Evolutionary conservation across 2,329 filamentous ascomycete species (phyloP), one percentile per base, ranked within the genome.

Genomic region (Botrytis paeoniae): DNA sequence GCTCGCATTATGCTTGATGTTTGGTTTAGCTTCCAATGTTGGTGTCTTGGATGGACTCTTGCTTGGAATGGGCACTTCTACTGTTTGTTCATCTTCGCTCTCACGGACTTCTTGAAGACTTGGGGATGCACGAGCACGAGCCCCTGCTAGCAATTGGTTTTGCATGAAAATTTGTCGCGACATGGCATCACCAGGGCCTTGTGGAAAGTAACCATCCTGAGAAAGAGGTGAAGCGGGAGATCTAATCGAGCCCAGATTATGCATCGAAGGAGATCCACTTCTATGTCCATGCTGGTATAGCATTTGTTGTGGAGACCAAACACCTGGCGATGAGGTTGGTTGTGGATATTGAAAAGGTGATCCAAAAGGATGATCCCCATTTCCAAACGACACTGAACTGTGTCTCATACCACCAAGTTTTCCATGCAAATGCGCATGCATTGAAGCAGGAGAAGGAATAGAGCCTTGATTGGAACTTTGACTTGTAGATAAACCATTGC

Each of bases 31-130:
- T 77, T 90, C 86, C 37, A 69, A 32, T 7, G 65, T 69, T 0
- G 87, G 85, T 0, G 86, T 87, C 78, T 86, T 87, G 1, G 86
- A 88, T 16, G 84, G 85, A 73, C 84, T 88, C 81, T 88, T 86
- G 7, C 75, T 82, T 18, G 73, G 70, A 32, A 43, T 9, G 16
- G 70, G 69, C 3, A 63, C 48, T 37, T 74, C 73, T 20, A 75
- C 81, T 4, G 61, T 62, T 14, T 73, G 66, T 73, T 93, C 91
- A 76, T 93, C 91, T 35, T 93, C 91, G 72, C 89, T 90, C 80
- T 94, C 92, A n/a, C 87, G 88, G 25, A 95, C 85, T 75, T 94
- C 91, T 72, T 92, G 91, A 75, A 95, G 83, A 61, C 89, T 85
- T 74, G 89, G 89, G 0, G 89, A 91, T 35, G 85, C 85, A 75